Conservation (phyloP, 1,284 basidiomycete genomes). For the Tilletiaria anomala region DNA sequence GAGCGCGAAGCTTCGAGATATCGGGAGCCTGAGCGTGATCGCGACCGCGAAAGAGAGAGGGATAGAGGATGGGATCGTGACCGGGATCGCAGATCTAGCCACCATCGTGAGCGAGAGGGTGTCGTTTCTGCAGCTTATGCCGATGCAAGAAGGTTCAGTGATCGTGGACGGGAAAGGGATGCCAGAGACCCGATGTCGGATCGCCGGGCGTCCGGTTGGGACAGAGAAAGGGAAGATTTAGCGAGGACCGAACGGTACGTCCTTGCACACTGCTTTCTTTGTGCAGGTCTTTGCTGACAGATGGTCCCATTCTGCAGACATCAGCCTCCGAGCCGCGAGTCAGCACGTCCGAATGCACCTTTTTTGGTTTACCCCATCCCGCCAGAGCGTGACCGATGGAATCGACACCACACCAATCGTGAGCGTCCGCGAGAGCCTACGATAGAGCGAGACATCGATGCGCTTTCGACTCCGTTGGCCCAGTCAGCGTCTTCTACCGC, state of each 20-base stretch:
- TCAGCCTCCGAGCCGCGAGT: background rate
- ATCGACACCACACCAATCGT: too few species aligned
- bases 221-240: too few species aligned
- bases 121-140: background rate
- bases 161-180: background rate
- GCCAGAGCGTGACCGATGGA: too few species aligned
- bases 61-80: background rate
- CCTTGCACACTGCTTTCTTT: background rate
- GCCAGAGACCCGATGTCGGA: conserved; percentile 1
- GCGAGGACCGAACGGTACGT: too few species aligned
- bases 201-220: too few species aligned
- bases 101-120: background rate
- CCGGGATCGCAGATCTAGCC: background rate
- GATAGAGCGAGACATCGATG: too few species aligned
- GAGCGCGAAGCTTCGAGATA: too few species aligned
- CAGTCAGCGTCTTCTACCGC: too few species aligned
- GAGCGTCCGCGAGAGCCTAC: too few species aligned
- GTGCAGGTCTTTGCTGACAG: background rate
- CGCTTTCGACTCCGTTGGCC: too few species aligned
- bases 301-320: background rate
- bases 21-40: conserved; percentile 6
- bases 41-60: conserved; percentile 1
- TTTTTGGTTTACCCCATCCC: too few species aligned
- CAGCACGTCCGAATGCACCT: background rate
- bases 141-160: background rate